Conservation (phyloP, 768 basidiomycete species). For the Boletus eberwhitei region DNA sequence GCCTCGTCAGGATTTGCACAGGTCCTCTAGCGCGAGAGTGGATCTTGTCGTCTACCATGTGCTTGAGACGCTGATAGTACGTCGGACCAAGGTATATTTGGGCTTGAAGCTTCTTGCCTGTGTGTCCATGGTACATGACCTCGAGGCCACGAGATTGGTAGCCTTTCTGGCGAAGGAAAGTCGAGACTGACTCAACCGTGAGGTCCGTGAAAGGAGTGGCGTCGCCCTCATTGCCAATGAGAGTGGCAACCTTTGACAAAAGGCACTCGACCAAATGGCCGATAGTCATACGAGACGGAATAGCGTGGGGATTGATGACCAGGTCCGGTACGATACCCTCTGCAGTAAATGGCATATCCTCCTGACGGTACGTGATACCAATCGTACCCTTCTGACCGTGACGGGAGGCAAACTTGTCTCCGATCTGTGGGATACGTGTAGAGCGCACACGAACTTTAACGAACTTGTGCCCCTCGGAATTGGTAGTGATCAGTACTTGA, state of each 20-base stretch:
- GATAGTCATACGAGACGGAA: constrained; percentile 99
- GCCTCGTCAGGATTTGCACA: constrained; percentile 94
- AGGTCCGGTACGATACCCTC: constrained; percentile 97
- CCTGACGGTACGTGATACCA: constrained; percentile 98
- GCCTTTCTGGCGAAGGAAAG: constrained; percentile 79
- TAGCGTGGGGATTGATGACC: constrained; percentile 98
- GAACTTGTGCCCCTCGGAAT: constrained; percentile 94
- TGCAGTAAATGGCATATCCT: constrained; percentile 99
- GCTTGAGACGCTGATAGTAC: constrained; percentile 97
- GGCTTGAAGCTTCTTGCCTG: constrained; percentile 95
- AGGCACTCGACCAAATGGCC: constrained; percentile 99
- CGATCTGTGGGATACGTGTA: constrained; percentile 95
- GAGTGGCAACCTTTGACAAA: constrained; percentile 91
- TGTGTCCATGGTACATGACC: constrained; percentile 98
- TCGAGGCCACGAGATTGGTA: constrained; percentile 98
- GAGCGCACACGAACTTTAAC: constrained; percentile 97
- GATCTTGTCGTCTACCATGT: constrained; percentile 99
- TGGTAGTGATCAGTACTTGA: constrained; percentile 95
- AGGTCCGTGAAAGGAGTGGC: constrained; percentile 98
- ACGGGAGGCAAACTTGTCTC: constrained; percentile 99
- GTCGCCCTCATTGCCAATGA: constrained; percentile 96
- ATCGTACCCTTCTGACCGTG: constrained; percentile 99
- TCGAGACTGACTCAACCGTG: constrained; percentile 98
- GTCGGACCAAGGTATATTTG: constrained; percentile 98
- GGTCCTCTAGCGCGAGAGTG: constrained; percentile 97